These are phyloP conservation scores for Saccharomycopsis fodiens DNA, from an alignment of 805 yeast genomes.

Conservation along the genomic window DNA sequence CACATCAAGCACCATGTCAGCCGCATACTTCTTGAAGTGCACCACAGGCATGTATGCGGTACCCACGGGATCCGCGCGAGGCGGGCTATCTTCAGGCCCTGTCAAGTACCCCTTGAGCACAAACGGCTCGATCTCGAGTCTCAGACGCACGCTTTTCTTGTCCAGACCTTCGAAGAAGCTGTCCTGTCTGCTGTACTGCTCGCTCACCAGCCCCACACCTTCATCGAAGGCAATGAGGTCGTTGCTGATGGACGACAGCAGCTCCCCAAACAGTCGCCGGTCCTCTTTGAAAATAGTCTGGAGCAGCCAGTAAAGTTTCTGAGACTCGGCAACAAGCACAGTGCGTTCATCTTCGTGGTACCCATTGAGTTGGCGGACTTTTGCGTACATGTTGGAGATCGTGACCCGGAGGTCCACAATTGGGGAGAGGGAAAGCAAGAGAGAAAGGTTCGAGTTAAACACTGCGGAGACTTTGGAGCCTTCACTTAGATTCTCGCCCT, in stretches of 20 bases:
- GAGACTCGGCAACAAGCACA: constrained; percentile 5
- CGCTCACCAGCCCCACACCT: neutral
- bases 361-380: neutral
- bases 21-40: constrained; percentile 8
- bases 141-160: neutral
- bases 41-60: constrained; percentile 10
- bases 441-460: neutral
- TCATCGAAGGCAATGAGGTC: constrained; percentile 1
- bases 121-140: neutral
- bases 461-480: neutral
- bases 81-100: neutral
- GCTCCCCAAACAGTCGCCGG: neutral
- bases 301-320: constrained; percentile 7
- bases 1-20: neutral
- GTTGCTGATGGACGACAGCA: neutral
- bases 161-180: neutral
- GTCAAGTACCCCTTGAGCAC: constrained; percentile 10
- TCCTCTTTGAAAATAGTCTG: constrained; percentile 1
- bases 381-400: neutral
- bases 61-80: neutral
- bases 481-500: too few species aligned
- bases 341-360: neutral
- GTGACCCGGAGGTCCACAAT: neutral
- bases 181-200: constrained; percentile 4
- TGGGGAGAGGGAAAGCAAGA: neutral